Base-by-base conservation (phyloP, 129 eudicot genomes). In the Tagetes erecta region DNA sequence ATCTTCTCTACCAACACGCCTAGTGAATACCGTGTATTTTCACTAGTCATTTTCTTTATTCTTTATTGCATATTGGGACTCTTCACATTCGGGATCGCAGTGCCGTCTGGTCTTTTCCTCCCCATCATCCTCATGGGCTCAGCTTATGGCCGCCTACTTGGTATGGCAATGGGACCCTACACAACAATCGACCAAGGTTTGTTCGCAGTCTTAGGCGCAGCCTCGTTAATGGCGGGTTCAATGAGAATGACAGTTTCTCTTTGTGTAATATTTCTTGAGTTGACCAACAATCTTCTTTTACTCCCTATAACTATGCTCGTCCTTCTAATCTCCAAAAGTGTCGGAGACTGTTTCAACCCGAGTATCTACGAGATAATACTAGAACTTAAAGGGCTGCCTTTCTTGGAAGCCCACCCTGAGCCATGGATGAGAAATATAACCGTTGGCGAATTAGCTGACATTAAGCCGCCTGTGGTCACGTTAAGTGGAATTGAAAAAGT, bases 191-290 rank as follows among this genome's bases (percentile, higher is more conserved):
- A 94, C 80, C 91, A 82, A 71, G 99, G 99, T 20, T 84, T 94
- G 1, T 94, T 79, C 53, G 97, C 99, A 5, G 99, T 94, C 27
- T 84, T 94, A 37, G 99, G 99, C 47, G 96, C 97, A 49, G 99
- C 99, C 57, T 88, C 97, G 20, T 94, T 94, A 49, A 91, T 94
- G 97, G 91, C 97, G 36, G 99, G 97, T 44, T 94, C 99, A 30
- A 94, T 94, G 99, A 87, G 99, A 66, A 94, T 91, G 97, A 94
- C 99, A 0, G 99, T 94, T 78, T 94, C 99, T 10, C 87, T 94
- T 12, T 91, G 99, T 51, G 99, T 94, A 8, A 94, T 94, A 64
- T 91, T 94, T 74, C 91, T 94, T 3, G 99, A 94, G 59, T 91
- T 94, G 71, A 94, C 97, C 70, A 94, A 94, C 78, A 94, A 94